Evolutionary conservation across 139 green algal species (phyloP), one percentile per base, ranked within the genome.

Genomic region (Chlamydomonas urium): DNA sequence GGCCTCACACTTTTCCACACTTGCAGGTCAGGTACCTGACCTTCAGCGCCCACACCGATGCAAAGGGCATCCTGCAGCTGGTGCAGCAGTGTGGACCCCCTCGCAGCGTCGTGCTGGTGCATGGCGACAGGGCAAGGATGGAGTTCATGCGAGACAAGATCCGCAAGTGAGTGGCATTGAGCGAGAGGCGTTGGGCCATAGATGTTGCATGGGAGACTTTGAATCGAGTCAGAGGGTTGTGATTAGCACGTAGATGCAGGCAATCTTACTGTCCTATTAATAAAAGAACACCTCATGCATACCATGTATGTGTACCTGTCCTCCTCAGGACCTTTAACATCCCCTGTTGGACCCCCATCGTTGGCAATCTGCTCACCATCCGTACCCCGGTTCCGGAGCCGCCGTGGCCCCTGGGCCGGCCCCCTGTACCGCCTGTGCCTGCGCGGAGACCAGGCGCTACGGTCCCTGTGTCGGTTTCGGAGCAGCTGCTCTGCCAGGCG

Each of bases 1-100:
- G 42, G 42, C 14, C 42, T 50, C 10, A 14, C 42, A 50, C 42
- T 50, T 50, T n/a, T n/a, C 19, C 8, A 24, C 42, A 24, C 10
- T 14, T 50, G 42, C 74, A 82, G 74, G 79, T 89, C 35, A 60
- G 75, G 26, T 84, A 88, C 66, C 72, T 90, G 3, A 80, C 87
- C 6, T 90, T 93, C 78, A 85, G 72, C 38, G 85, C 88, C 3
- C 88, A 93, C 70, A 80, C 87, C 0, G 88, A 93, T 69, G 81
- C 82, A 14, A 82, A 83, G 29, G 88, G 88, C 28, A 89, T 93
- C 60, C 28, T 90, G 45, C 70, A 84, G 48, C 73, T 93, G 42
- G 69, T 91, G 23, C 72, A 71, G 1, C 73, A 86, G 28, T 73
- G 71, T 35, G 35, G 59, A 1, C 57, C 62, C 21, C 88, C 88